Base-by-base conservation (phyloP, 2,329 filamentous ascomycete species). In the Paramyrothecium sp. region DNA sequence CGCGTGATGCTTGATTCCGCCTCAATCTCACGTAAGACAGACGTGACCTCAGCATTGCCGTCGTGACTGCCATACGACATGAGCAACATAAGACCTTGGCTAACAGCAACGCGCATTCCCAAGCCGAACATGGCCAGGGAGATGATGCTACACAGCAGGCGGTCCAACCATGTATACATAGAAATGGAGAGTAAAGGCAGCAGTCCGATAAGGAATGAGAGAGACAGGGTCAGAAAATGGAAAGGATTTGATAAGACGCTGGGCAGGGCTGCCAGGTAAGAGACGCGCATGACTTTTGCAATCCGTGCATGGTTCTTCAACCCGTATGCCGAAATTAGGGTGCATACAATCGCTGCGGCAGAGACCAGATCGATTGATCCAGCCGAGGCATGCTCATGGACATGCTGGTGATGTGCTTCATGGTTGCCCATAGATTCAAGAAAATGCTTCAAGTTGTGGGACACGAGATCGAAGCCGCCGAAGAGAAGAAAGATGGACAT, bases 401-500 rank as follows among this genome's bases (percentile, higher is more conserved):
- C 73, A 62, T 90, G 86, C 3, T 81, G 78, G 65, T 90, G 88
- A 66, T 96, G 92, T 21, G 91, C 81, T 55, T 88, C 83, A 67
- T 96, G 91, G 55, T 67, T 58, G 13, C 74, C 73, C 23, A 75
- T 61, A 2, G 69, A 69, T 73, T 97, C 94, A 12, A 99, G 84
- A n/a, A 92, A 84, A 73, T 99, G 94, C 70, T 97, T 95, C 17
- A 97, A 80, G 59, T 92, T 94, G 72, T 99, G 95, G 46, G 91
- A 96, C 60, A 99, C 89, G 52, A 99, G 85, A 67, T 99, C 95
- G 67, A 98, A 89, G 20, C 94, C 94, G 80, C 97, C 97, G 75
- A 99, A 99, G n/a, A 97, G 85, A 13, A 99, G 84, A 60, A 97
- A 92, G 44, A 99, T 90, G 54, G 92, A 96, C 87, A 98, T 92